These are phyloP conservation scores for Trametes gibbosa DNA, from an alignment of 768 basidiomycete species.

Conservation along the genomic window DNA sequence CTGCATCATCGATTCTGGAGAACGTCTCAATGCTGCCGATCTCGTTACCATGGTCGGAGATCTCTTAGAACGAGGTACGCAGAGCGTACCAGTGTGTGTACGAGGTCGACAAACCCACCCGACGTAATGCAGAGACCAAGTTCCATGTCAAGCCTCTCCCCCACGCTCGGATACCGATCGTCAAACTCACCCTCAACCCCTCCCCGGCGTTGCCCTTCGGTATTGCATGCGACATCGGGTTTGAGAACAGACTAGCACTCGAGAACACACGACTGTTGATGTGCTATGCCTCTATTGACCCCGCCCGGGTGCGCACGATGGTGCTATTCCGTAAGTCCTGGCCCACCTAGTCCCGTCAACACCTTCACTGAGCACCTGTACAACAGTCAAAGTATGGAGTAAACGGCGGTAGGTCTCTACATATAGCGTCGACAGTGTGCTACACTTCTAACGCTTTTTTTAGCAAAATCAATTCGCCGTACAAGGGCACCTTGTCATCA, in stretches of 20 bases:
- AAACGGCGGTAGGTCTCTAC: conserved; percentile 71
- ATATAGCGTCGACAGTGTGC: neutral
- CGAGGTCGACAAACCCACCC: conserved; percentile 68
- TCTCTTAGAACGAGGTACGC: conserved; percentile 82
- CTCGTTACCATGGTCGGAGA: conserved; percentile 93
- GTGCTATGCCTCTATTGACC: conserved; percentile 98
- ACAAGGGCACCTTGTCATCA: conserved; percentile 93
- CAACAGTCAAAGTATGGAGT: conserved; percentile 95
- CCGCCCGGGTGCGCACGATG: conserved; percentile 87
- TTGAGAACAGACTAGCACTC: conserved; percentile 94
- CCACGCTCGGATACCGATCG: conserved; percentile 96
- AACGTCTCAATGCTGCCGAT: conserved; percentile 77
- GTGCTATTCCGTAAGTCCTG: conserved; percentile 88
- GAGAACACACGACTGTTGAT: conserved; percentile 95
- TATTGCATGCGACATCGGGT: conserved; percentile 97
- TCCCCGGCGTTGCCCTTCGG: conserved; percentile 78
- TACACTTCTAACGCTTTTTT: neutral
- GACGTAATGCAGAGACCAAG: conserved; percentile 68
- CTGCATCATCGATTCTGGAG: conserved; percentile 88
- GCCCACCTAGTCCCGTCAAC: conserved; percentile 15
- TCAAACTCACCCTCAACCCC: conserved; percentile 91
- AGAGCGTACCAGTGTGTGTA: conserved; percentile 49
- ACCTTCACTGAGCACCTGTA: neutral
- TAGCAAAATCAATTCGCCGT: conserved; percentile 98
- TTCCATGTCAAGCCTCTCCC: conserved; percentile 96